phyloP scores from a whole-genome alignment of 2,329 filamentous ascomycete genomes.

The Fusarium caatingaense region DNA sequence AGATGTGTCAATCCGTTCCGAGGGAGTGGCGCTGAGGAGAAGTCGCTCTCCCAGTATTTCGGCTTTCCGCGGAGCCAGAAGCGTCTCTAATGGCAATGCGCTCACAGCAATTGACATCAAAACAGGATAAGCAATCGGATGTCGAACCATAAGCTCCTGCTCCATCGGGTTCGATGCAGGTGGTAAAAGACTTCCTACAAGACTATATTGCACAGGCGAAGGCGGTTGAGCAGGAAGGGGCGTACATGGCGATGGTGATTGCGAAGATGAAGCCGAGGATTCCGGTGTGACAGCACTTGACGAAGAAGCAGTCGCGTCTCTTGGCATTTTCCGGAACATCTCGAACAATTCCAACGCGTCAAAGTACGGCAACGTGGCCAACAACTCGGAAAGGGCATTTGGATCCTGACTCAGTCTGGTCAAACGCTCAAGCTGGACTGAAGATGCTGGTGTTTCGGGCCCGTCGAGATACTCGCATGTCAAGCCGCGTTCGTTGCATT shows the following conservation, averaged over 20 bases:
- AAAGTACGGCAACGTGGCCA: background rate
- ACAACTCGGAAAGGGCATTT: background rate
- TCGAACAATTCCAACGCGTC: background rate
- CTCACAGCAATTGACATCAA: background rate
- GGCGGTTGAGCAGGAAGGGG: background rate
- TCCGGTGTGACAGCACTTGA: background rate
- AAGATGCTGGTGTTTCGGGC: background rate
- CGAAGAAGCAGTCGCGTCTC: background rate
- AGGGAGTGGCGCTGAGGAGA: too few relatives aligned
- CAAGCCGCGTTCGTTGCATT: background rate
- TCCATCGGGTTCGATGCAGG: background rate
- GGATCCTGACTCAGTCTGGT: background rate
- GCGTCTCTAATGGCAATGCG: background rate
- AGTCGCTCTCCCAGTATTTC: background rate
- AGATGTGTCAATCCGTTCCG: too few relatives aligned
- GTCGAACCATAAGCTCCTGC: slow-evolving; percentile 4
- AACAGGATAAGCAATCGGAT: background rate
- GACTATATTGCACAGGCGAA: background rate
- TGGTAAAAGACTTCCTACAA: background rate
- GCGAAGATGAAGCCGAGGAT: background rate
- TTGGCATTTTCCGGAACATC: background rate
- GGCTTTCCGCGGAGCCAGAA: background rate
- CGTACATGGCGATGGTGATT: background rate
- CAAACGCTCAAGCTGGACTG: background rate
- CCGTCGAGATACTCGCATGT: background rate